phyloP scores from a whole-genome alignment of 192 early-diverging fungal genomes.

The Gamsiella multidivaricata region DNA sequence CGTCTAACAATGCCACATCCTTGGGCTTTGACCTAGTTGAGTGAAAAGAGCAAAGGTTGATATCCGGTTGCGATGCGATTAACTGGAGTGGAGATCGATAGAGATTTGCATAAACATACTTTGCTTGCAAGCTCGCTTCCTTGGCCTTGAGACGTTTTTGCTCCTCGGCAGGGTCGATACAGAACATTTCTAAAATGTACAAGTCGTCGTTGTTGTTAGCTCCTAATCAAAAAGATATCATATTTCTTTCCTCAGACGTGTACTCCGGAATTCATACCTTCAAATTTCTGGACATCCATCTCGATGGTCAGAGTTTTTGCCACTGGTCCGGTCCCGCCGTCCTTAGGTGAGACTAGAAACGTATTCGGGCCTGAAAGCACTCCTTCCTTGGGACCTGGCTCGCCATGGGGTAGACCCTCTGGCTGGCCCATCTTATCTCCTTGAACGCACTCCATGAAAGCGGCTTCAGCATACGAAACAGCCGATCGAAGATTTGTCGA shows the following conservation, averaged over 20 bases:
- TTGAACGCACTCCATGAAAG: not conserved
- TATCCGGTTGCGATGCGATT: no score
- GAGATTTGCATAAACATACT: constrained; percentile 15
- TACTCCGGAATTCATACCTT: constrained; percentile 12
- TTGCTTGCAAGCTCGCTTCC: constrained; percentile 24
- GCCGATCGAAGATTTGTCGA: no score
- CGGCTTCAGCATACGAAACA: no score
- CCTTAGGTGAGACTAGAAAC: not conserved
- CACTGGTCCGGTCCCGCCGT: constrained; percentile 12
- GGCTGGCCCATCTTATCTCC: constrained; percentile 2
- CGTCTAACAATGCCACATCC: constrained; percentile 37
- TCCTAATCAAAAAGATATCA: no score
- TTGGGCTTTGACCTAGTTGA: constrained; percentile 31
- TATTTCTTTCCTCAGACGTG: not conserved
- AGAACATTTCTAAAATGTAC: constrained; percentile 49
- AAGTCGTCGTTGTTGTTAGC: not conserved
- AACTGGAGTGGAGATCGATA: not conserved
- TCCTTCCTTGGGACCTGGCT: constrained; percentile 13
- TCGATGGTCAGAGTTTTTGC: constrained; percentile 29
- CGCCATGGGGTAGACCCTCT: constrained; percentile 11
- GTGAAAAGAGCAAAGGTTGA: no score
- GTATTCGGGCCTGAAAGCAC: not conserved
- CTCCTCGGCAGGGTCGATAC: constrained; percentile 46
- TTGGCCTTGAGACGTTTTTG: constrained; percentile 41
- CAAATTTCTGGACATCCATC: constrained; percentile 52